Base-by-base conservation (phyloP, 169 alveolate species). In the Plasmodium blacklocki region DNA sequence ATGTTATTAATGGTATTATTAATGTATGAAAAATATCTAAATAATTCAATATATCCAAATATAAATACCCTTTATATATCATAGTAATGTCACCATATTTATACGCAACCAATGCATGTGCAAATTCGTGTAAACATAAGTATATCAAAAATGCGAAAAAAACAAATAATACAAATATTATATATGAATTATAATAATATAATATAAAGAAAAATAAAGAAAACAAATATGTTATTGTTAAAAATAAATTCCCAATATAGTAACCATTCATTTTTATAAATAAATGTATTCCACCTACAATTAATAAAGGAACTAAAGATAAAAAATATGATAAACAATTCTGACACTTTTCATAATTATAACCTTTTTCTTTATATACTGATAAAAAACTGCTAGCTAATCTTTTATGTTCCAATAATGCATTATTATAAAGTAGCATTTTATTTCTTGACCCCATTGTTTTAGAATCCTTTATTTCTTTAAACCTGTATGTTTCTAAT, bases 61-160 rank as follows among this genome's bases (percentile, higher is more conserved):
- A 80, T 71, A 80, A 73, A 73, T 80, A 80, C 12, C 90, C 90
- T 26, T 80, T 80, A 60, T 80, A 80, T 18, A 80, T 75, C 90
- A 80, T 80, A 5, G 90, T 80, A 19, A 80, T 80, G 32, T 80
- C 90, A 9, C 90, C 90, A 60, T 68, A 80, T 14, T 80, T 80
- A 32, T 67, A 80, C 9, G 90, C 90, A 80, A 56, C 83, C 54
- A 52, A 54, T 11, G 90, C 90, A 18, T 80, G 90, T 6, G 90
- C 72, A 80, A 80, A 80, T 58, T 80, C 90, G 32, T 80, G 90
- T 68, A 80, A 67, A 68, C 90, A 80, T 58, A 80, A 68, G 12
- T 78, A 80, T 80, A 80, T 80, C 11, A 80, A 26, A 80, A 68
- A 80, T 15, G 90, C 68, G 32, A 54, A 80, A 32, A 67, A 80